A percentile compares a stretch with the other conserved stretches of the same genome.
Evolutionary conservation across 1,139 yeast species (phyloP).

Genomic region (Hansenula lynferdii): DNA sequence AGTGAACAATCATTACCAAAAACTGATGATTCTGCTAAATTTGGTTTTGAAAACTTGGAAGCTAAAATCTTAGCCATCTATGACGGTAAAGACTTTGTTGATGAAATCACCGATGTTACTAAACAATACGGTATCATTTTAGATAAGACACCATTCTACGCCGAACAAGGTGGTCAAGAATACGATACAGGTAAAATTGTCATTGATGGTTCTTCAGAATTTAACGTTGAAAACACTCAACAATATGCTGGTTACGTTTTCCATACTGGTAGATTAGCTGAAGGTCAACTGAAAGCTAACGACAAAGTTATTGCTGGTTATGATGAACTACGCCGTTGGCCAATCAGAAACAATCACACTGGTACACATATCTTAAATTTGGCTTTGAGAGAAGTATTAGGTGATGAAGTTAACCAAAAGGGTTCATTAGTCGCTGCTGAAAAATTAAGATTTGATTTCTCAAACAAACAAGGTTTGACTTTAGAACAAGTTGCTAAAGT

Average conservation of each 20-base stretch:
- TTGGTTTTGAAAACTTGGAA: conserved; percentile 57
- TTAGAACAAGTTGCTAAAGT: conserved; percentile 67
- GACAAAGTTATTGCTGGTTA: conserved; percentile 80
- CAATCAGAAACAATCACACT: conserved; percentile 95
- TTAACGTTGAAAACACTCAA: conserved; percentile 88
- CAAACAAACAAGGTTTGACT: conserved; percentile 79
- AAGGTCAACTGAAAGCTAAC: conserved; percentile 66
- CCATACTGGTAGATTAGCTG: conserved; percentile 83
- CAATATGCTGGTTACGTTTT: conserved; percentile 90
- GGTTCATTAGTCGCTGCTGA: conserved; percentile 97
- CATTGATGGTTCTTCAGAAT: conserved; percentile 82
- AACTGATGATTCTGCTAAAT: conserved; percentile 79
- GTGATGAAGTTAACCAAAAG: conserved; percentile 88
- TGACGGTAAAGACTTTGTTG: conserved; percentile 59
- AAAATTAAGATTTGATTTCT: conserved; percentile 92
- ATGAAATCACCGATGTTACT: conserved; percentile 36
- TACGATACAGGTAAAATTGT: conserved; percentile 91
- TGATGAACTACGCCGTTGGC: conserved; percentile 94
- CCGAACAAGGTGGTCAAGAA: conserved; percentile 99
- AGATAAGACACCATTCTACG: conserved; percentile 91
- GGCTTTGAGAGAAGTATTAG: conserved; percentile 82
- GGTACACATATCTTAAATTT: conserved; percentile 94
- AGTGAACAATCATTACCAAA: conserved; percentile 61
- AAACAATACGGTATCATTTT: conserved; percentile 74
- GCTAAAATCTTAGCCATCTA: conserved; percentile 68